Evolutionary conservation across 108 stramenopile species (phyloP).

Genomic region (Conticribra guillardii): DNA sequence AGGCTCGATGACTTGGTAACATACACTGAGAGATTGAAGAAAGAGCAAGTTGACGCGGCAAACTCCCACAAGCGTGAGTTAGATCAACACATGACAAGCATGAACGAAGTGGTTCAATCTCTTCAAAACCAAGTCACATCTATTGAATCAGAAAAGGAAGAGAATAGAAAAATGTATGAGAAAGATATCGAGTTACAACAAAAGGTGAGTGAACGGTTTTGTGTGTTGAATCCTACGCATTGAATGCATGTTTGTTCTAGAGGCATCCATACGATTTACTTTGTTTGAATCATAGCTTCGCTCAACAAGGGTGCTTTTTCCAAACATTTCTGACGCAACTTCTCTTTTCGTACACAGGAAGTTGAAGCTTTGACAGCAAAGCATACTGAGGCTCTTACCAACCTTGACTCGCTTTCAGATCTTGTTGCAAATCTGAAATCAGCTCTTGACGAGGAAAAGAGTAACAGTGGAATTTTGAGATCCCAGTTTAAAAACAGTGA

Average conservation of each 20-base stretch:
- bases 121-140: constrained; percentile 31
- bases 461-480: constrained; percentile 21
- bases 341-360: constrained; percentile 7
- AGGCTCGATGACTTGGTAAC: constrained; percentile 29
- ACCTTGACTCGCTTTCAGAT: constrained; percentile 38
- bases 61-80: constrained; percentile 11
- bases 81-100: constrained; percentile 23
- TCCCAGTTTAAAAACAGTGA: constrained; percentile 45
- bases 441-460: constrained; percentile 35
- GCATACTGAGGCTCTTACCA: constrained; percentile 19
- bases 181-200: constrained; percentile 43
- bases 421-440: constrained; percentile 31
- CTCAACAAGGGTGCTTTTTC: no score
- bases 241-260: no score
- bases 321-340: not conserved
- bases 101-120: constrained; percentile 32
- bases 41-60: constrained; percentile 10
- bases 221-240: not conserved
- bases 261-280: no score
- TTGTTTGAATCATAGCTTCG: no score
- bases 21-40: constrained; percentile 30
- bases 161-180: constrained; percentile 34
- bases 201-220: constrained; percentile 14
- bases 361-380: constrained; percentile 26
- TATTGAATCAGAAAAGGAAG: constrained; percentile 37